Percentiles rank a stretch among this genome's conserved stretches.
These are phyloP conservation scores for Chytriomyces sp. DNA, from an alignment of 192 early-diverging fungal genomes.

Conservation along the genomic window DNA sequence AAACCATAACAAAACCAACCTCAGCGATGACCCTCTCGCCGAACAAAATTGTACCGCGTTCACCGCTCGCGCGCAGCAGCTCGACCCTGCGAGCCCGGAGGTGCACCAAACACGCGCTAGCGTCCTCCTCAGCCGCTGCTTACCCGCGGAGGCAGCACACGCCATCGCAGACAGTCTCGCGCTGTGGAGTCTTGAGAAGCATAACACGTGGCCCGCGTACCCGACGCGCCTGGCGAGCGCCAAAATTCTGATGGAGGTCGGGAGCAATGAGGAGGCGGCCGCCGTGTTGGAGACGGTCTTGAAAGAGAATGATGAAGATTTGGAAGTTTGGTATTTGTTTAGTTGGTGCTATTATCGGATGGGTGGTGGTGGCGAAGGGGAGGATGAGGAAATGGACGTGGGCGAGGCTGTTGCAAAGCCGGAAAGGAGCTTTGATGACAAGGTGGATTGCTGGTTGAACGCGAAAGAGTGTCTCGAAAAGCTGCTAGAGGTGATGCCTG, in stretches of 20 bases:
- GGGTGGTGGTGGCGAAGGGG: slow-evolving; percentile 46
- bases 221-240: slow-evolving; percentile 80
- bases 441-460: slow-evolving; percentile 62
- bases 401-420: slow-evolving; percentile 10
- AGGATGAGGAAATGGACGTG: slow-evolving; percentile 23
- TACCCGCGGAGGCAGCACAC: slow-evolving; percentile 74
- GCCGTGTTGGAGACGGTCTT: slow-evolving; percentile 76
- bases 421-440: slow-evolving; percentile 51
- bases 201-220: slow-evolving; percentile 69
- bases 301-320: slow-evolving; percentile 89
- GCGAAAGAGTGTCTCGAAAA: slow-evolving; percentile 79
- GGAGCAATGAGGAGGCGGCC: slow-evolving; percentile 76
- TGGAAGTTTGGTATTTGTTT: slow-evolving; percentile 94
- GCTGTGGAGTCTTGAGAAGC: slow-evolving; percentile 56
- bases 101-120: slow-evolving; percentile 88
- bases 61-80: slow-evolving; percentile 64
- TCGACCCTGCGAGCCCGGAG: slow-evolving; percentile 78
- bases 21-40: slow-evolving; percentile 84
- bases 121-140: slow-evolving; percentile 82
- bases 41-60: slow-evolving; percentile 81
- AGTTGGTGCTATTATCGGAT: slow-evolving; percentile 89
- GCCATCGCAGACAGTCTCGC: slow-evolving; percentile 68
- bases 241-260: slow-evolving; percentile 86
- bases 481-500: slow-evolving; percentile 54
- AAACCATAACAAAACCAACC: not conserved